phyloP scores from a whole-genome alignment of 1,284 basidiomycete genomes.

The Mycena citricolor region DNA sequence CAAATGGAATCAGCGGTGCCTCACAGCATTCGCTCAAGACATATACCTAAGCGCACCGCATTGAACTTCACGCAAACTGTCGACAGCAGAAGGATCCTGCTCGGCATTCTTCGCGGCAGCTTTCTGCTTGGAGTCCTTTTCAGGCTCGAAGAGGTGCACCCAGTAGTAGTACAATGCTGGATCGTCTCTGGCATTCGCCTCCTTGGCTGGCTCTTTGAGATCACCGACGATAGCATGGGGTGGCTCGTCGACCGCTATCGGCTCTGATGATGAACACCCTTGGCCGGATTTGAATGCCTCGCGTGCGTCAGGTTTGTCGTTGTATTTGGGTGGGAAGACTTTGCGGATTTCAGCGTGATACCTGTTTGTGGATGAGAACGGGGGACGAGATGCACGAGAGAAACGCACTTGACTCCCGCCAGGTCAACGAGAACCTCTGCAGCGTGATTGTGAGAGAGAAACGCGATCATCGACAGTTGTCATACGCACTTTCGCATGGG shows the following conservation, averaged over 20 bases:
- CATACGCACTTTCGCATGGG: conserved; percentile 77
- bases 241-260: conserved; percentile 39
- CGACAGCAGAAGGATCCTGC: conserved; percentile 62
- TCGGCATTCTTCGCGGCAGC: conserved; percentile 54
- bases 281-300: conserved; percentile 39
- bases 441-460: conserved; percentile 19
- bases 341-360: conserved; percentile 77
- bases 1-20: conserved; percentile 10
- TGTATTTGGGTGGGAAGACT: conserved; percentile 70
- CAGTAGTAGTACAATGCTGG: conserved; percentile 86
- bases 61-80: conserved; percentile 78
- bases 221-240: conserved; percentile 80
- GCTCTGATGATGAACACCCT: conserved; percentile 31
- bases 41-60: conserved; percentile 78
- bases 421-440: conserved; percentile 85
- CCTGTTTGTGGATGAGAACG: conserved; percentile 40
- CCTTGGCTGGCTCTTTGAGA: conserved; percentile 72
- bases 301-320: conserved; percentile 42
- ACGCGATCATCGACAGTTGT: conserved; percentile 19
- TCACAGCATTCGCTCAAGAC: conserved; percentile 7
- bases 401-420: conserved; percentile 72
- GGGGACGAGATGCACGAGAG: conserved; percentile 28
- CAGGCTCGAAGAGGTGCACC: conserved; percentile 80
- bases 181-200: conserved; percentile 74
- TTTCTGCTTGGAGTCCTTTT: conserved; percentile 62